Evolutionary conservation across 1,284 basidiomycete genomes (phyloP).

Genomic region (Naganishia liquefaciens): DNA sequence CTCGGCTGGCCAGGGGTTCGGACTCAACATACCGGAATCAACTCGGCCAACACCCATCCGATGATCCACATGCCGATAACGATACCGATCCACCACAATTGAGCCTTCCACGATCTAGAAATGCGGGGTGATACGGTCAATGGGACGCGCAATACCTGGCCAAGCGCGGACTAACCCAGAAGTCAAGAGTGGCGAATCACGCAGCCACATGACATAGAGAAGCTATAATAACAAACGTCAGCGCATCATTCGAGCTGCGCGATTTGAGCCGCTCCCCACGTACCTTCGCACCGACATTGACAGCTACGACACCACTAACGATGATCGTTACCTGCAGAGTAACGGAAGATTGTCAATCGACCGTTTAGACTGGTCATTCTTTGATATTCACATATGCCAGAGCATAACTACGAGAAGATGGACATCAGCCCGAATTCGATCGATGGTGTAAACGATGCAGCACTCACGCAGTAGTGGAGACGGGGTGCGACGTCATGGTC

Average conservation of each 20-base stretch:
- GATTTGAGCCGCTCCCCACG: neutral
- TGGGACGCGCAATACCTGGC: neutral
- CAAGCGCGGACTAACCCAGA: slow-evolving; percentile 31
- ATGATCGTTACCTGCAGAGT: slow-evolving; percentile 44
- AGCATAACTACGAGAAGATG: slow-evolving; percentile 8
- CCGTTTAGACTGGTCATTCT: neutral
- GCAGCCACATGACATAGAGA: slow-evolving; percentile 44
- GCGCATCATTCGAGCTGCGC: neutral
- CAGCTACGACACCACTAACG: slow-evolving; percentile 47
- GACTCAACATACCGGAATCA: slow-evolving; percentile 39
- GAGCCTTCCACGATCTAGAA: slow-evolving; percentile 37
- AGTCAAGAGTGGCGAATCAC: slow-evolving; percentile 43
- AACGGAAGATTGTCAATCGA: neutral
- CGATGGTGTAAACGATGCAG: too few relatives aligned
- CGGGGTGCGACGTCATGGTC: slow-evolving; percentile 43
- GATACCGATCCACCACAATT: slow-evolving; percentile 44
- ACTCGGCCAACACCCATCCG: slow-evolving; percentile 46
- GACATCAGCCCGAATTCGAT: neutral
- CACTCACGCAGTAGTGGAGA: slow-evolving; percentile 43
- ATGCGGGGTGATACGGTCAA: neutral
- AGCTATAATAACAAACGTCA: slow-evolving; percentile 23
- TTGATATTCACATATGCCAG: slow-evolving; percentile 18
- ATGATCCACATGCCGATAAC: slow-evolving; percentile 45
- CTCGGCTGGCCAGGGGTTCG: too few relatives aligned
- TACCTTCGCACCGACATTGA: slow-evolving; percentile 47